A percentile compares a stretch with the other conserved stretches of the same genome.
These are phyloP conservation scores for Stachybotrys elegans DNA, from an alignment of 2,329 filamentous ascomycete genomes.

Conservation along the genomic window DNA sequence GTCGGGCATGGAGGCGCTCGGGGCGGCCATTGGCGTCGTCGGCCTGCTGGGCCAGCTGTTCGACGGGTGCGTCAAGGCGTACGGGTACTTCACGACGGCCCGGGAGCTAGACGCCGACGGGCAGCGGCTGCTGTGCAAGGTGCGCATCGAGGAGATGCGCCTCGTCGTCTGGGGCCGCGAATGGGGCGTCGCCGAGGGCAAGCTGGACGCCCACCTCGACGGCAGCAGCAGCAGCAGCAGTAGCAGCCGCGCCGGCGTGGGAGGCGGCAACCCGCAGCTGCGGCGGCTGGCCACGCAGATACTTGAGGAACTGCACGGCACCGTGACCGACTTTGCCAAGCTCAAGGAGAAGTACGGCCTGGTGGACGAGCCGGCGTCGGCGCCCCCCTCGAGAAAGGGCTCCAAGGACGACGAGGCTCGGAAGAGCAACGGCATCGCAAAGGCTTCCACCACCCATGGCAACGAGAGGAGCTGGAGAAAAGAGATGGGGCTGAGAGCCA, in stretches of 20 bases:
- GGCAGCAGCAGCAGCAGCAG: too few relatives aligned
- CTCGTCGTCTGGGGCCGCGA: conserved; percentile 41
- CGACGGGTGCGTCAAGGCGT: conserved; percentile 40
- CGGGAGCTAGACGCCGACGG: conserved; percentile 36
- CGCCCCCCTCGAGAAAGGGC: conserved; percentile 15
- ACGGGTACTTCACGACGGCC: conserved; percentile 38
- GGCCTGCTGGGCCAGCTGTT: conserved; percentile 42
- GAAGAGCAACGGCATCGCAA: conserved; percentile 13
- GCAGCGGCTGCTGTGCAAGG: conserved; percentile 40
- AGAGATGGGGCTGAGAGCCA: conserved; percentile 29
- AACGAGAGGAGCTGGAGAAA: conserved; percentile 27
- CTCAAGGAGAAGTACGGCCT: conserved; percentile 38
- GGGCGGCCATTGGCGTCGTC: conserved; percentile 37
- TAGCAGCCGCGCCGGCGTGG: too few relatives aligned
- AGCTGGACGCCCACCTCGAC: conserved; percentile 35
- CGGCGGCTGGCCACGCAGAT: conserved; percentile 34
- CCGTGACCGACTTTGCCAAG: conserved; percentile 38
- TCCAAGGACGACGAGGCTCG: conserved; percentile 15
- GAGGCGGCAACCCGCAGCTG: conserved; percentile 31
- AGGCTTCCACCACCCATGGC: conserved; percentile 6
- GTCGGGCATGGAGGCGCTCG: conserved; percentile 35
- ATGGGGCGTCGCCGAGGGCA: conserved; percentile 42
- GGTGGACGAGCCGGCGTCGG: conserved; percentile 21
- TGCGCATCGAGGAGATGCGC: conserved; percentile 45
- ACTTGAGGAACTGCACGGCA: conserved; percentile 35